Percentiles rank a stretch among this genome's conserved stretches.
Conservation (phyloP, 2,329 filamentous ascomycete genomes). For the Colletotrichum horii region DNA sequence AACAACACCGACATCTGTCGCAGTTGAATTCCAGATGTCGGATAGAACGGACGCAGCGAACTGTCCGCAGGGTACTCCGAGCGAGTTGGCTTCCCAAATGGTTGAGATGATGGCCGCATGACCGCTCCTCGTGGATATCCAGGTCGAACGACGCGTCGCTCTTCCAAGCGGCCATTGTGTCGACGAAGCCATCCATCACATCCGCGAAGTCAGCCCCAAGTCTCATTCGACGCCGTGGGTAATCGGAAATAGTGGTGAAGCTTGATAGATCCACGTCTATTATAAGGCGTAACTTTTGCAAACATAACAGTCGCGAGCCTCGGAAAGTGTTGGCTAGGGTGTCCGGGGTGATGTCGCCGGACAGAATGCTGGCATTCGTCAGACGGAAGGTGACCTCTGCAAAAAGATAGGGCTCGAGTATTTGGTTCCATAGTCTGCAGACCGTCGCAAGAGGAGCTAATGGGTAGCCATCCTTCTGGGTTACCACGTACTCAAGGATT, state of each 20-base stretch:
- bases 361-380: background rate
- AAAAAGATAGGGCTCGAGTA: background rate
- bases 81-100: background rate
- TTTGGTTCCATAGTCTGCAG: background rate
- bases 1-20: background rate
- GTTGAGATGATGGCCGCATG: background rate
- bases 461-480: background rate
- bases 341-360: background rate
- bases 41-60: background rate
- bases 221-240: background rate
- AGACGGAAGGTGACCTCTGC: background rate
- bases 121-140: background rate
- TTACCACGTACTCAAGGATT: background rate
- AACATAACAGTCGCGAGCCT: background rate
- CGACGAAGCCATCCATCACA: background rate
- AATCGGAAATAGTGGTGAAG: background rate
- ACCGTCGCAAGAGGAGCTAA: background rate
- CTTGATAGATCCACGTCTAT: background rate
- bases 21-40: background rate
- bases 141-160: background rate
- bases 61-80: background rate
- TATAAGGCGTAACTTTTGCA: background rate
- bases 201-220: background rate
- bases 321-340: background rate
- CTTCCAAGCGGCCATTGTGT: background rate